Evolutionary conservation across 2,329 filamentous ascomycete genomes (phyloP), one percentile per base, ranked within the genome.

Genomic region (Immersiporthe knoxdaviesiana): DNA sequence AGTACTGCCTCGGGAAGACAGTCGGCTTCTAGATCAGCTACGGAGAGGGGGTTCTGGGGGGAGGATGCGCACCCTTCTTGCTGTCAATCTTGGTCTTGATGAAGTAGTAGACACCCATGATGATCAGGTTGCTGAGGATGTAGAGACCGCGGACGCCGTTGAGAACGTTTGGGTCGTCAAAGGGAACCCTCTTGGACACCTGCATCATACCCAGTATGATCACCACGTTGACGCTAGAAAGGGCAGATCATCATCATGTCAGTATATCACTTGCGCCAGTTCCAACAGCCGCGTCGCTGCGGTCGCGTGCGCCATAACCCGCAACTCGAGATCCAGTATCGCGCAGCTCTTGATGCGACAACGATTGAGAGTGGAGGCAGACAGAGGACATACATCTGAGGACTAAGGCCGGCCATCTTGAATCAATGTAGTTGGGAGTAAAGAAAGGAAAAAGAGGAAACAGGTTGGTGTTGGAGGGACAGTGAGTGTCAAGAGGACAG

Each of bases 151-250:
- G 87, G 74, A 86, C 84, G 41, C 81, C 76, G 78, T 86, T 88
- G 74, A 89, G 85, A 27, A 87, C 84, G 61, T 82, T 80, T 59
- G 87, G 93, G 78, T 98, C 91, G 39, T 98, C 95, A 77, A 98
- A 97, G 63, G 94, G 93, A 72, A 99, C 90, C 82, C 91, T 93
- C 88, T 98, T 98, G 76, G 94, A 92, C 72, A 97, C 92, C 87
- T 97, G 95, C 93, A 98, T 97, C 91, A 97, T 97, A 79, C 92
- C 92, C 75, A 97, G 89, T 84, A 97, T 94, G 90, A 97, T 94
- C 84, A 93, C 86, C 81, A 97, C 87, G 87, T 97, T 97, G 81
- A 92, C 93, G 77, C 94, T 97, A 81, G 74, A 74, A 72, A 67
- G 72, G 4, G 72, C 68, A 70, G 56, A 30, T n/a, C n/a, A n/a